A percentile compares a stretch with the other conserved stretches of the same genome.
Evolutionary conservation across 1,284 basidiomycete species (phyloP).

Genomic region (Apiotrichum montevideense): DNA sequence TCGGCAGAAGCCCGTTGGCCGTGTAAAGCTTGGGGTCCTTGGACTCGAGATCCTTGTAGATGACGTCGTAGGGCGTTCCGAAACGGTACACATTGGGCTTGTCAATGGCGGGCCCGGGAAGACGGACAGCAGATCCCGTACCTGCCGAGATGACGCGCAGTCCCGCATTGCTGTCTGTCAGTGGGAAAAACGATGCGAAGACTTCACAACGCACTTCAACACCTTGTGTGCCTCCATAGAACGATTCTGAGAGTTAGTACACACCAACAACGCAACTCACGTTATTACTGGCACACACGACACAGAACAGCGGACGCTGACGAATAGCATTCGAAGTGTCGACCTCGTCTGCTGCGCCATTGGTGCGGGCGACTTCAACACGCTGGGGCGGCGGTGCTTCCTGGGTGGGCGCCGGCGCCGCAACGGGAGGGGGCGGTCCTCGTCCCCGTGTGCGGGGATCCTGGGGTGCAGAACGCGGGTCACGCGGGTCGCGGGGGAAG

Average conservation of each 20-base stretch:
- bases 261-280: conserved; percentile 49
- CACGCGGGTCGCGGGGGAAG: conserved; percentile 2
- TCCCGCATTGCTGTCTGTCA: conserved; percentile 59
- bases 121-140: conserved; percentile 91
- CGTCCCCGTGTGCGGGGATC: conserved; percentile 4
- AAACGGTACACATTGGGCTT: conserved; percentile 97
- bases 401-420: neutral
- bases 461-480: neutral
- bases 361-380: neutral
- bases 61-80: conserved; percentile 95
- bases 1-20: conserved; percentile 92
- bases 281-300: conserved; percentile 97
- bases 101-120: conserved; percentile 94
- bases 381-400: neutral
- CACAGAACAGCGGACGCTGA: conserved; percentile 76
- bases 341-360: conserved; percentile 10
- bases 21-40: conserved; percentile 88
- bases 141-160: conserved; percentile 89
- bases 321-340: conserved; percentile 9
- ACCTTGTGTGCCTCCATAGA: conserved; percentile 98
- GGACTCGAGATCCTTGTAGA: conserved; percentile 82
- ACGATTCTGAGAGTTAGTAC: conserved; percentile 63
- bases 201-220: conserved; percentile 60
- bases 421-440: neutral
- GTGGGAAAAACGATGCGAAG: neutral